phyloP scores from a whole-genome alignment of 768 basidiomycete species.

The Termitomyces sp. region DNA sequence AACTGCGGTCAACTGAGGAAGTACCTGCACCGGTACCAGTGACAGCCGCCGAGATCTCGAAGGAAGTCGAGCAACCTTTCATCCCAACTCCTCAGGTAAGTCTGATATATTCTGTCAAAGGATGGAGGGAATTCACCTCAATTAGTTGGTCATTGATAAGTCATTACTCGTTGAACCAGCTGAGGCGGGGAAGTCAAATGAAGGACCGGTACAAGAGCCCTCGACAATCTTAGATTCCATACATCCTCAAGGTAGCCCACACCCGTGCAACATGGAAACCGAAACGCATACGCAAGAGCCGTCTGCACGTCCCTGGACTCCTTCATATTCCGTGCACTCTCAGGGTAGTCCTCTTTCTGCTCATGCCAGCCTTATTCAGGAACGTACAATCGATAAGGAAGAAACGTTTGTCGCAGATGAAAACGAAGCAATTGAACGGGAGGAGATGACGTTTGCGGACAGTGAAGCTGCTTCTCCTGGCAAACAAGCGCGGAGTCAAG shows the following conservation, averaged over 20 bases:
- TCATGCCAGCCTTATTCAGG: constrained; percentile 10
- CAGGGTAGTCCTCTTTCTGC: constrained; percentile 26
- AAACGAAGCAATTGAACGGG: constrained; percentile 4
- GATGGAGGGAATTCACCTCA: not conserved
- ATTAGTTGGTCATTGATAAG: constrained; percentile 15
- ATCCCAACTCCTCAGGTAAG: constrained; percentile 10
- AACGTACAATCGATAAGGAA: not conserved
- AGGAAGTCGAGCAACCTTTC: not conserved
- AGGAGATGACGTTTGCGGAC: constrained; percentile 11
- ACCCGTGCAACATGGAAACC: not conserved
- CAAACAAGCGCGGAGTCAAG: not conserved
- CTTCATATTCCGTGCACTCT: constrained; percentile 35
- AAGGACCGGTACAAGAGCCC: not conserved
- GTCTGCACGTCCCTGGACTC: constrained; percentile 27
- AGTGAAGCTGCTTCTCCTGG: constrained; percentile 2
- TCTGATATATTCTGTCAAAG: not conserved
- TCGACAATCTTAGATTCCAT: constrained; percentile 36
- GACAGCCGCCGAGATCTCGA: not conserved
- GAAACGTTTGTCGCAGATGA: not conserved
- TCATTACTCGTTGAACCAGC: constrained; percentile 10
- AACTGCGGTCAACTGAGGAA: not conserved
- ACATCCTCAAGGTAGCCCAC: constrained; percentile 27
- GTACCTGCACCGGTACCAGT: not conserved
- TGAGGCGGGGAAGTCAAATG: not conserved
- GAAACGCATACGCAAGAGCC: constrained; percentile 1